A percentile compares a stretch with the other conserved stretches of the same genome.
Evolutionary conservation across 1,139 yeast genomes (phyloP).

Genomic region (Hyphopichia pseudoburtonii): DNA sequence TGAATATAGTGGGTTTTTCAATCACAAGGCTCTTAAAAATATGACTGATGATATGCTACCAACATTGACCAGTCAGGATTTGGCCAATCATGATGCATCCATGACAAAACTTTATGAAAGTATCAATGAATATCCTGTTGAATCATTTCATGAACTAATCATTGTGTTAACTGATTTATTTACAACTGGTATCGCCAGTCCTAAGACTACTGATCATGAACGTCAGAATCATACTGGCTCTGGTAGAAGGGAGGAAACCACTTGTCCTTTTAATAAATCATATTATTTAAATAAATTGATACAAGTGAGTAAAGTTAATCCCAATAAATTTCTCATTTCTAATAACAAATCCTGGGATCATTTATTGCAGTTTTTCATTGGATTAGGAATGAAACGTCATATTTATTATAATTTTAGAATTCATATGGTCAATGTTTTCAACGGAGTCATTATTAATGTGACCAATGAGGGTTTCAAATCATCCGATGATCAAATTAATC

Average conservation of each 20-base stretch:
- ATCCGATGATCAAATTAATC: conserved; percentile 14
- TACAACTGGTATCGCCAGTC: neutral
- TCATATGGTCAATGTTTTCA: conserved; percentile 49
- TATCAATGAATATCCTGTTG: conserved; percentile 51
- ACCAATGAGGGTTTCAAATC: conserved; percentile 47
- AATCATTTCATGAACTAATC: conserved; percentile 49
- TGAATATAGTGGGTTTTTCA: conserved; percentile 26
- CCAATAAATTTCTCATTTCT: conserved; percentile 46
- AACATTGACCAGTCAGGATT: conserved; percentile 42
- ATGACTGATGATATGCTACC: conserved; percentile 22
- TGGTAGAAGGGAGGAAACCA: no score
- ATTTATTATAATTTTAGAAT: conserved; percentile 45
- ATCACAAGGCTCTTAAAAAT: conserved; percentile 16
- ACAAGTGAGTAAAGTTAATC: conserved; percentile 51
- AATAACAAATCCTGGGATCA: conserved; percentile 45
- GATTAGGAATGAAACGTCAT: conserved; percentile 34
- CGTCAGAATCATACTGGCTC: conserved; percentile 8
- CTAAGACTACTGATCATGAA: conserved; percentile 8
- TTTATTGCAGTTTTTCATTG: conserved; percentile 45
- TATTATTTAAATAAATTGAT: conserved; percentile 39
- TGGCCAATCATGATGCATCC: conserved; percentile 53
- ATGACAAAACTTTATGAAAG: conserved; percentile 62
- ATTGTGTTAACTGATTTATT: conserved; percentile 43
- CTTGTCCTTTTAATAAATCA: conserved; percentile 44
- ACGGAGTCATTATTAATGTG: conserved; percentile 45